Base-by-base conservation (phyloP, 768 basidiomycete species). In the Favolaschia claudopus region DNA sequence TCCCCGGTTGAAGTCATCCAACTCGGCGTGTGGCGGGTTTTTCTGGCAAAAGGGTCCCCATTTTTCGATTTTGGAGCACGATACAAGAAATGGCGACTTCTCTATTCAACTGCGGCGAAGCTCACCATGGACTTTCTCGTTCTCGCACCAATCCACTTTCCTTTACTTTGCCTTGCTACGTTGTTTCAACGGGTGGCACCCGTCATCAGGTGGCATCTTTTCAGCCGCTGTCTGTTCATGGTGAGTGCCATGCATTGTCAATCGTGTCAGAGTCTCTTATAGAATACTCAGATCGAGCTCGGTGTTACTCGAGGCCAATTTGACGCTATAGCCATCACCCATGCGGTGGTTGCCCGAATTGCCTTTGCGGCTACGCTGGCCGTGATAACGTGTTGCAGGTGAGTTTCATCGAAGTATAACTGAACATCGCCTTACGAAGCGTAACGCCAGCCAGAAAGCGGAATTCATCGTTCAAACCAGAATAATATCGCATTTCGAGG, bases 111-210 rank as follows among this genome's bases (percentile, higher is more conserved):
- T 9, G 24, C 33, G n/a, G 43, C 15, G 47, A 42, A 15, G 22
- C 40, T 57, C 25, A 57, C 55, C 24, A 15, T 43, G 5, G 55
- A 57, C 40, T 33, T 49, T 12, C 17, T 10, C 32, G 24, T n/a
- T 19, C 46, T 57, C n/a, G 55, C 55, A 28, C 55, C 55, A 27
- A 19, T 43, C 17, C 47, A 34, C 25, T 57, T 57, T 32, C 55
- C 55, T 28, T 28, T 44, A 33, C 7, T 43, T 4, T 57, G 47
- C 33, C 5, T 57, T 4, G 31, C 12, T 25, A 49, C 39, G 6
- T 20, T 49, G n/a, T 49, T 57, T 24, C 4, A 14, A 7, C 32
- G 17, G 7, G 39, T 57, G 39, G 39, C 24, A 4, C n/a, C 24
- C 8, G 27, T 37, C 13, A 15, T 57, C 12, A 6, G 48, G 45